Percentiles rank a stretch among this genome's conserved stretches.
Evolutionary conservation across 2,329 filamentous ascomycete species (phyloP).

Genomic region (Cytospora mali): DNA sequence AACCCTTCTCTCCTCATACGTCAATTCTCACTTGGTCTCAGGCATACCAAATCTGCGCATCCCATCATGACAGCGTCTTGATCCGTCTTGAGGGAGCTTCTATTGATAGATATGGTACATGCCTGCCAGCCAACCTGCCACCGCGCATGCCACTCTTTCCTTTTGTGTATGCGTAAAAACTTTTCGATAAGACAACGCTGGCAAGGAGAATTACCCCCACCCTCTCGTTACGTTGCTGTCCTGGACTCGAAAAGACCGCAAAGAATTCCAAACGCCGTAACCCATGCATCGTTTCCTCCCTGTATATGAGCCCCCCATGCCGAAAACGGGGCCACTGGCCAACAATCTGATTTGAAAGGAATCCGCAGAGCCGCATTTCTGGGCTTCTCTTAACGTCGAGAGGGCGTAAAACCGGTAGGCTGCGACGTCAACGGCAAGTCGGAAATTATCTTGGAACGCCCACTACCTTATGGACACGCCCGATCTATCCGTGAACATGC

Average conservation of each 20-base stretch:
- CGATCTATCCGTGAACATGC: constrained; percentile 91
- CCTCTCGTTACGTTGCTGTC: background rate
- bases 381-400: background rate
- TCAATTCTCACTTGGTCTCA: background rate
- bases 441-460: background rate
- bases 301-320: constrained; percentile 3
- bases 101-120: background rate
- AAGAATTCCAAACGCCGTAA: constrained; percentile 23
- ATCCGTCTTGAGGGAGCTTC: background rate
- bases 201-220: background rate
- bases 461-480: constrained; percentile 69
- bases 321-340: background rate
- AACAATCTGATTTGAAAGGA: constrained; percentile 18
- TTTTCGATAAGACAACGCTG: constrained; percentile 1
- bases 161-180: background rate
- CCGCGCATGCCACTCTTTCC: background rate
- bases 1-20: background rate
- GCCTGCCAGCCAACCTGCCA: background rate
- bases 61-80: background rate
- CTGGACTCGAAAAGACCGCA: background rate
- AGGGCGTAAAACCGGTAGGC: background rate
- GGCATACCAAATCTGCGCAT: background rate
- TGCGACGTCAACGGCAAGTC: background rate
- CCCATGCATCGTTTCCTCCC: constrained; percentile 21
- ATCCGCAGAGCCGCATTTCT: background rate